phyloP scores from a whole-genome alignment of 2,329 filamentous ascomycete species.

The Chrysosporium keratinophilum region DNA sequence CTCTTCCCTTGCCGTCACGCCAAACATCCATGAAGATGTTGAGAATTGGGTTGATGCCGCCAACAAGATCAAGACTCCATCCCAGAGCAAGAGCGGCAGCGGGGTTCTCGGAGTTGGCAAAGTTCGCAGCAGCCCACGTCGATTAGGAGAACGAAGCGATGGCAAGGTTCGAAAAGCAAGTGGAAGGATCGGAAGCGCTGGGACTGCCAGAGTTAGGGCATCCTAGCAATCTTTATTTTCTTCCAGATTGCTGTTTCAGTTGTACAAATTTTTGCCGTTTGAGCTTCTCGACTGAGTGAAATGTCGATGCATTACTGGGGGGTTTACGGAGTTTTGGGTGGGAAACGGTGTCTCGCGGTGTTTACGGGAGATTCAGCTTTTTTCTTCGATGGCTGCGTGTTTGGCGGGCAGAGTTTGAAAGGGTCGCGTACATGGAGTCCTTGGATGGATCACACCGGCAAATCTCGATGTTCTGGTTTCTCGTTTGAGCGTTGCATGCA shows the following conservation, averaged over 20 bases:
- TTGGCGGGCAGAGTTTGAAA: neutral
- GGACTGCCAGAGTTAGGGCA: conserved; percentile 20
- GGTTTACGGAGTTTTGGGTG: conserved; percentile 3
- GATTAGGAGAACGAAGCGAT: conserved; percentile 30
- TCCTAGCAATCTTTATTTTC: neutral
- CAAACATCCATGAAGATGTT: conserved; percentile 54
- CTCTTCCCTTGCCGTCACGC: conserved; percentile 61
- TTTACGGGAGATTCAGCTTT: neutral
- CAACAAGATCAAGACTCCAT: conserved; percentile 43
- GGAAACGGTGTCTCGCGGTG: neutral
- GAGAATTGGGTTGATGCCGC: conserved; percentile 50
- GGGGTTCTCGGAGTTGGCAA: conserved; percentile 49
- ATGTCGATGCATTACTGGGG: conserved; percentile 5
- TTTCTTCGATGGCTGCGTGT: neutral
- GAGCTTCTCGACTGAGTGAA: neutral
- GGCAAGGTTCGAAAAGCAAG: conserved; percentile 39
- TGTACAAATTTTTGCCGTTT: neutral
- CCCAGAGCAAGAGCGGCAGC: conserved; percentile 43
- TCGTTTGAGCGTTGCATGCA: neutral
- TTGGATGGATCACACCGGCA: neutral
- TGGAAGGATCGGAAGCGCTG: conserved; percentile 37
- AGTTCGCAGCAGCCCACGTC: conserved; percentile 48
- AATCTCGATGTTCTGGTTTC: neutral
- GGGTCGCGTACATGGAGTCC: neutral
- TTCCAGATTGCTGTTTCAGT: neutral